Percentiles rank a stretch among this genome's conserved stretches.
Conservation (phyloP, 495 filamentous ascomycete genomes). For the Saxophila tyrrhenica region DNA sequence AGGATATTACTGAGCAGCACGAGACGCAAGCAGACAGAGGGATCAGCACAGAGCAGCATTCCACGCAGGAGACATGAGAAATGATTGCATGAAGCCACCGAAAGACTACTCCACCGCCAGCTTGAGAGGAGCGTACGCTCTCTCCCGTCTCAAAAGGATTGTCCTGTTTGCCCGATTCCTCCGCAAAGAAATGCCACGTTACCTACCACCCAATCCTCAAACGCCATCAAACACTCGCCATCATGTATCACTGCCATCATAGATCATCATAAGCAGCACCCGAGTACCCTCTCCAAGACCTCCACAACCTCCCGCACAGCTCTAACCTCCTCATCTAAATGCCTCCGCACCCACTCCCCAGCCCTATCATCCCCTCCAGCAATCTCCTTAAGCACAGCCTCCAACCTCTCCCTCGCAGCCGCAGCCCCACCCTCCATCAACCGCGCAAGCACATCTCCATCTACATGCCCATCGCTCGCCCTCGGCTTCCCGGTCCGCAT, state of each 20-base stretch:
- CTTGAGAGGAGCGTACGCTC: neutral
- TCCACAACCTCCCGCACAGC: constrained; percentile 8
- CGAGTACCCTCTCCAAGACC: constrained; percentile 4
- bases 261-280: neutral
- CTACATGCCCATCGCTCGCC: constrained; percentile 14
- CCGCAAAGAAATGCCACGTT: neutral
- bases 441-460: constrained; percentile 17
- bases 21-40: no score
- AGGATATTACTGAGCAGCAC: no score
- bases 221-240: neutral
- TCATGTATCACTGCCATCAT: no score
- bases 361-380: constrained; percentile 4
- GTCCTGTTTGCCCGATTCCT: neutral
- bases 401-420: neutral
- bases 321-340: constrained; percentile 12
- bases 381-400: neutral
- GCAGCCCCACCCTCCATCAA: constrained; percentile 10
- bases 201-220: neutral
- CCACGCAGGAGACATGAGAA: no score
- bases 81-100: no score
- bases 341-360: constrained; percentile 11
- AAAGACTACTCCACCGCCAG: no score
- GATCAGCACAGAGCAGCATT: no score
- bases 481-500: constrained; percentile 1
- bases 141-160: neutral